These are phyloP conservation scores for Trichoderma simmonsii DNA, from an alignment of 2,329 filamentous ascomycete genomes.

Conservation along the genomic window DNA sequence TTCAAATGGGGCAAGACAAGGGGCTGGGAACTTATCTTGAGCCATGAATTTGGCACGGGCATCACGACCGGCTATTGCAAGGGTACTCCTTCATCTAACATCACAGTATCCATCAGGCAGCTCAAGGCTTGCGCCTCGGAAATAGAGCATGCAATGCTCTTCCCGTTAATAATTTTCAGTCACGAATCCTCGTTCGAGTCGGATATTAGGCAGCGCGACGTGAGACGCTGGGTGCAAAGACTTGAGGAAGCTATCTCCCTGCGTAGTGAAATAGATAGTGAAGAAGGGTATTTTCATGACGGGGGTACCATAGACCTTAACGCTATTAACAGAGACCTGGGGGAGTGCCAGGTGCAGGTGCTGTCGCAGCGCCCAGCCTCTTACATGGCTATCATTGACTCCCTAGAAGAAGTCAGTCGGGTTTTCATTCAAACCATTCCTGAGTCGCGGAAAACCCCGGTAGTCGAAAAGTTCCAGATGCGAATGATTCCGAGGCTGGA, in stretches of 20 bases:
- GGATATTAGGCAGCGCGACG: background rate
- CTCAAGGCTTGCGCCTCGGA: background rate
- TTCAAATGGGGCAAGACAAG: background rate
- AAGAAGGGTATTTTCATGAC: too few relatives aligned
- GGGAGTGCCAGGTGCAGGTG: background rate
- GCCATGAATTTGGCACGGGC: background rate
- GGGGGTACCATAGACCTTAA: background rate
- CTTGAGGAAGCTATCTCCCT: background rate
- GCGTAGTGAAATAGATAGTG: too few relatives aligned
- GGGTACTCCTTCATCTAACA: background rate
- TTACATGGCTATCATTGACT: background rate
- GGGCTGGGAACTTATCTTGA: background rate
- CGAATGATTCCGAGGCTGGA: background rate
- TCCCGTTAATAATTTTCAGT: background rate
- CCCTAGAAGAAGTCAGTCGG: accelerated
- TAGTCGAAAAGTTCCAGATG: background rate
- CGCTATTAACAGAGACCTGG: background rate
- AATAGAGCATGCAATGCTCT: background rate
- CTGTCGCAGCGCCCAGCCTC: background rate
- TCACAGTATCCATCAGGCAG: background rate
- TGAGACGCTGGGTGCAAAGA: background rate
- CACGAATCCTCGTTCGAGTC: background rate
- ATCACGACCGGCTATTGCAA: background rate
- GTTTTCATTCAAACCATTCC: background rate
- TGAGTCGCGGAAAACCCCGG: background rate